Conservation (phyloP, 164 flowering plant species). For the Chimonanthus praecox region DNA sequence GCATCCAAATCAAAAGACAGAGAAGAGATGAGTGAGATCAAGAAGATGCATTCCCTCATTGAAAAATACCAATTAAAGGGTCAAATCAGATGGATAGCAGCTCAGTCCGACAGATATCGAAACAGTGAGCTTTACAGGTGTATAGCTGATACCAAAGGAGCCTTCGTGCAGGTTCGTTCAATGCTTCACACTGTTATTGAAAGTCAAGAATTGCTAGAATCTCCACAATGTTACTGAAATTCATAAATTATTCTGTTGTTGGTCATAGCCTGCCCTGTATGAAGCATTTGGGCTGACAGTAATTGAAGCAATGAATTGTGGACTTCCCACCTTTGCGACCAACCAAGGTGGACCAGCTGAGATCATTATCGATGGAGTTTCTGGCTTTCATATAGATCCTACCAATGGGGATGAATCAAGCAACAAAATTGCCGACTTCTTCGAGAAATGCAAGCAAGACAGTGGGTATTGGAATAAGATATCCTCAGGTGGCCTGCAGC, state of each 20-base stretch:
- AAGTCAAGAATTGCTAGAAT: not conserved
- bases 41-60: slow-evolving; percentile 71
- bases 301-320: slow-evolving; percentile 95
- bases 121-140: slow-evolving; percentile 84
- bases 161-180: slow-evolving; percentile 55
- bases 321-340: slow-evolving; percentile 88
- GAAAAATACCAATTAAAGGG: slow-evolving; percentile 71
- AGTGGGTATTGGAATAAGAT: slow-evolving; percentile 55
- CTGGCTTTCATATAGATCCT: slow-evolving; percentile 88
- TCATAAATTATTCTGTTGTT: not conserved
- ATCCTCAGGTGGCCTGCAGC: slow-evolving; percentile 55
- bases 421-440: slow-evolving; percentile 80
- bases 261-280: slow-evolving; percentile 63
- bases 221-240: not conserved
- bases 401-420: slow-evolving; percentile 72
- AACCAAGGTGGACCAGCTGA: slow-evolving; percentile 98
- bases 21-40: slow-evolving; percentile 84
- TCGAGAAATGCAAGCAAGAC: slow-evolving; percentile 72
- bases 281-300: slow-evolving; percentile 96
- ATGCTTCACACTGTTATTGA: not conserved
- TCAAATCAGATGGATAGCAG: slow-evolving; percentile 91
- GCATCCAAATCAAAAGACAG: slow-evolving; percentile 83
- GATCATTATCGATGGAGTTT: slow-evolving; percentile 78
- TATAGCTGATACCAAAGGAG: slow-evolving; percentile 89
- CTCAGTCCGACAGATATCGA: slow-evolving; percentile 69